Percentiles rank a stretch among this genome's conserved stretches.
These are phyloP conservation scores for Nakazawaea pomicola DNA, from an alignment of 805 yeast genomes.

Conservation along the genomic window DNA sequence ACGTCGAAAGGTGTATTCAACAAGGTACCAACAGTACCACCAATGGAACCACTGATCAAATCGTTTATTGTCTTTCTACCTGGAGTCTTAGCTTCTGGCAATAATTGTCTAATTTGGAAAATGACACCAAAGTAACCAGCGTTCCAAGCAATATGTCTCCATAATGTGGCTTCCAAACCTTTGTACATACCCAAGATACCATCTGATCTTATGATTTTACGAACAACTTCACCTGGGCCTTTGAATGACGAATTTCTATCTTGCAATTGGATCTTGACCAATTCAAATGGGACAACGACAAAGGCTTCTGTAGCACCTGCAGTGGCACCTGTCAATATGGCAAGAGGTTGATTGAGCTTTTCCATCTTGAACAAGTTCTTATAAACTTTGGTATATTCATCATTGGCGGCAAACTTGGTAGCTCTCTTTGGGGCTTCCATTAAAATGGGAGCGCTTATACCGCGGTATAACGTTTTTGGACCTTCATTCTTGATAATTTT, in stretches of 20 bases:
- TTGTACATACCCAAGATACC: constrained; percentile 85
- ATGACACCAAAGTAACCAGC: constrained; percentile 97
- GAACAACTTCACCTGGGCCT: constrained; percentile 80
- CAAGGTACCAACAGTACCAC: constrained; percentile 96
- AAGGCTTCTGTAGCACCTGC: constrained; percentile 98
- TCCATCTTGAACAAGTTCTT: constrained; percentile 62
- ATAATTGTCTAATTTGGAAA: constrained; percentile 71
- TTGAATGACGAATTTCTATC: constrained; percentile 78
- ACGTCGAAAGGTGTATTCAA: constrained; percentile 97
- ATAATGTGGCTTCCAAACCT: constrained; percentile 93
- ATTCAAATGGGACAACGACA: constrained; percentile 96
- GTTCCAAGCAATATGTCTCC: constrained; percentile 97
- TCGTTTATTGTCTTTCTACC: constrained; percentile 81
- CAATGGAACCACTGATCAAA: constrained; percentile 87
- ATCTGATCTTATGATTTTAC: constrained; percentile 63
- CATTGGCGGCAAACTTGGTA: constrained; percentile 96
- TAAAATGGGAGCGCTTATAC: constrained; percentile 91
- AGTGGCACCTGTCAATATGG: constrained; percentile 92
- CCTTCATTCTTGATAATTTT: constrained; percentile 90
- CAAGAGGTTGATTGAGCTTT: constrained; percentile 73
- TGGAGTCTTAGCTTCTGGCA: constrained; percentile 72
- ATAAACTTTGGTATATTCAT: constrained; percentile 90
- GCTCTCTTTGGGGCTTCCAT: constrained; percentile 99
- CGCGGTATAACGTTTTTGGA: constrained; percentile 76
- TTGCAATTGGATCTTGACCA: constrained; percentile 91